These are phyloP conservation scores for Fomitopsis serialis DNA, from an alignment of 768 basidiomycete genomes.

Conservation along the genomic window DNA sequence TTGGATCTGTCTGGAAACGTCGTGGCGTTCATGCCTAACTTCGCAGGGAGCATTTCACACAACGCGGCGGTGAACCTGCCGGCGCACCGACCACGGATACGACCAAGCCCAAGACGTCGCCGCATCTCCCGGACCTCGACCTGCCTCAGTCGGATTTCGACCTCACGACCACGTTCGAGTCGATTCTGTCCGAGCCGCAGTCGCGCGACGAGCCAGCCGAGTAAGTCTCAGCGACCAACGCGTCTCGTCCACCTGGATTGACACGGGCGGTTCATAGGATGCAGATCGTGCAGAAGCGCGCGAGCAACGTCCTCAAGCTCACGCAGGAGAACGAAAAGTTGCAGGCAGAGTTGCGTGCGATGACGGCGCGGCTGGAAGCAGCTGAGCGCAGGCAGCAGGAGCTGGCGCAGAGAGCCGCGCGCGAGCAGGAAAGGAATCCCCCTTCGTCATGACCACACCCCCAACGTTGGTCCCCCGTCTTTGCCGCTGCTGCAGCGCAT, in stretches of 20 bases:
- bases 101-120: neutral
- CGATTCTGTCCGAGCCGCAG: conserved; percentile 16
- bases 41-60: neutral
- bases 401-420: conserved; percentile 33
- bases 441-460: neutral
- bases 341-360: conserved; percentile 67
- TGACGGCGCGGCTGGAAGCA: conserved; percentile 70
- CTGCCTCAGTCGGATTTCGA: conserved; percentile 22
- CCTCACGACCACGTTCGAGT: conserved; percentile 23
- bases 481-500: neutral
- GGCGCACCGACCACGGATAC: neutral
- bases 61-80: neutral
- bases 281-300: conserved; percentile 55
- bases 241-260: neutral
- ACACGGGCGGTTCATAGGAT: conserved; percentile 8
- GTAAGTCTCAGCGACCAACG: conserved; percentile 10
- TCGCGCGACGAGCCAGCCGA: conserved; percentile 9
- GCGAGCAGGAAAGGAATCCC: conserved; percentile 12
- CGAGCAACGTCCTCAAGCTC: conserved; percentile 71
- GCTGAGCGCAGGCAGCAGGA: conserved; percentile 58
- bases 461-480: neutral
- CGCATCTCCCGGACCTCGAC: conserved; percentile 20
- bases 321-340: conserved; percentile 77
- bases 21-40: neutral
- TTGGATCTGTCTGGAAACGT: neutral